Evolutionary conservation across 306 rosid genomes (phyloP), one percentile per base, ranked within the genome.

Genomic region (Cicer cuneatum): DNA sequence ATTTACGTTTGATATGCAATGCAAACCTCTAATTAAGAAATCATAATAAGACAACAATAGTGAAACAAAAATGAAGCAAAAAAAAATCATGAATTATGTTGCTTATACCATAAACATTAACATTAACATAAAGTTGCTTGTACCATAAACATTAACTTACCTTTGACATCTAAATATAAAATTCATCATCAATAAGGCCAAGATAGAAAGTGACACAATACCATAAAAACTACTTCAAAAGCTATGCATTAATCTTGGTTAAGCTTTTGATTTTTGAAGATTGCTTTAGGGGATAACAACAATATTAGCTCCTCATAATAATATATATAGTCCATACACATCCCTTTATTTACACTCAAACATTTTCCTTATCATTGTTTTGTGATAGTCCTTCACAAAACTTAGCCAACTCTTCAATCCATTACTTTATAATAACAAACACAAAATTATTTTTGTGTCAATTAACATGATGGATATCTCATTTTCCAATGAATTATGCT

Each of bases 221-320:
- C 71, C 76, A 42, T 74, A 79, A 48, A 15, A 45, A 29, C 46
- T 59, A 16, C 12, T 69, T 14, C 60, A 71, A 42, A 74, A 51
- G 37, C 9, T 0, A 63, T 38, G 6, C 24, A 33, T 52, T 74
- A 29, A 14, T 52, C 75, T 64, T 39, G 56, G 47, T 56, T 69
- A 52, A 71, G 39, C 69, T 82, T 82, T 84, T 82, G 83, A 83
- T 75, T 56, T 74, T 84, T 80, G 81, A 73, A 82, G 9, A 78
- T 48, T 68, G 61, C 43, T 76, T 80, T 75, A 81, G 78, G 62
- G 59, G 49, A 72, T 71, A 65, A 70, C 46, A 74, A 37, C 69
- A 78, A 66, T n/a, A 24, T 24, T 24, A 66, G 13, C 18, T 79
- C 57, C 53, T 49, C 35, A 65, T 76, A 24, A 24, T 24, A 24